Base-by-base conservation (phyloP, 306 rosid genomes). In the Luffa acutangula region DNA sequence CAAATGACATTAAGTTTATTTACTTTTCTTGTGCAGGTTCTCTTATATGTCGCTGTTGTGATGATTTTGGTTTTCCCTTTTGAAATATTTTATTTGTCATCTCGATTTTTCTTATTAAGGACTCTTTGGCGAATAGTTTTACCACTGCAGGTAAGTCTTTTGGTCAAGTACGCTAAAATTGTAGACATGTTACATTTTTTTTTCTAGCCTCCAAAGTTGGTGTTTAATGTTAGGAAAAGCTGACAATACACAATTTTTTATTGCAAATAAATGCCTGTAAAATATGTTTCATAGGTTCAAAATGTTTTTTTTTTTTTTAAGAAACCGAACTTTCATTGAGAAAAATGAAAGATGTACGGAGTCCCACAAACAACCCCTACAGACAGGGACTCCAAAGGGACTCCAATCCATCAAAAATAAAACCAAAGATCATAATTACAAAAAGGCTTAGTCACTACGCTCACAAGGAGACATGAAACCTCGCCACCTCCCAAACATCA, bases 51-150 rank as follows among this genome's bases (percentile, higher is more conserved):
- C 82, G 96, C 89, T 70, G 86, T 89, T 79, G 92, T 85, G 34
- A 80, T 96, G 91, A 49, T 91, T 84, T 85, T 93, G 91, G 86
- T 93, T 84, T 96, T 93, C 84, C 98, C 99, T 48, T 96, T 93
- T 81, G 99, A 96, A 76, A 90, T 96, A 82, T 96, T 96, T 82
- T 96, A 91, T 81, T 87, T 93, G 82, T 91, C 99, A 79, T 79
- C 99, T 74, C 90, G 99, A 82, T 96, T 83, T 87, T 96, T 84
- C 88, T 90, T 96, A 84, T 82, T 96, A 76, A 90, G 92, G 91
- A 93, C 99, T 82, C 90, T 91, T 75, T 90, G 97, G 96, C 94
- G 93, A 59, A 91, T 96, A 82, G 62, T 93, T 91, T 84, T 96
- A 49, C 99, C 99, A 8, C 79, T 96, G 81, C 99, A 96, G 99